These are phyloP conservation scores for Fusarium sp. DNA, from an alignment of 2,329 filamentous ascomycete genomes.

Conservation along the genomic window DNA sequence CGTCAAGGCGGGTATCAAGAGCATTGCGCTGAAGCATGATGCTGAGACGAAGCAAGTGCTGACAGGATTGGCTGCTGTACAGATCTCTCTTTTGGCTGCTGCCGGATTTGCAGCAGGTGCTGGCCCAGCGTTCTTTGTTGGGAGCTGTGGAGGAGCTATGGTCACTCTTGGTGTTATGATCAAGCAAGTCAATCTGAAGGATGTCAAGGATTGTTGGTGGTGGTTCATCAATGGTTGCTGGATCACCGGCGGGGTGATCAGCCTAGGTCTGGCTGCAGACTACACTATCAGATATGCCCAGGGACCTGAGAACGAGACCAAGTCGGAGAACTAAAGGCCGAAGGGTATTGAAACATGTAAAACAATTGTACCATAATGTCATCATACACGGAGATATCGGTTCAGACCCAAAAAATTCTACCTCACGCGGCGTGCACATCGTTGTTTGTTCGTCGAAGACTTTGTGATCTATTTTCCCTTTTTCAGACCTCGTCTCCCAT, in stretches of 20 bases:
- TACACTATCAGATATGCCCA: conserved; percentile 66
- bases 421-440: conserved; percentile 35
- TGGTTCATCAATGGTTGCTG: conserved; percentile 80
- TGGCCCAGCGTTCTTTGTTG: conserved; percentile 75
- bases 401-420: conserved; percentile 1
- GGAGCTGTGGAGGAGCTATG: conserved; percentile 73
- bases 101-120: conserved; percentile 76
- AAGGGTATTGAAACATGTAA: conserved; percentile 23
- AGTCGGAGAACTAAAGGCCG: conserved; percentile 1
- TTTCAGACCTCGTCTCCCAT: conserved; percentile 56
- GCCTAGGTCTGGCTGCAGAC: conserved; percentile 68
- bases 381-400: conserved; percentile 25
- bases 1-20: conserved; percentile 87
- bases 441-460: conserved; percentile 44
- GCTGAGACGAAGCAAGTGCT: conserved; percentile 81
- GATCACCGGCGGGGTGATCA: conserved; percentile 74
- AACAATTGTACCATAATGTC: conserved; percentile 37
- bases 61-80: conserved; percentile 74
- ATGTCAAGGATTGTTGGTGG: conserved; percentile 78
- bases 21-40: conserved; percentile 84
- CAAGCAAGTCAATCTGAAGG: conserved; percentile 72
- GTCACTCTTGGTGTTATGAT: conserved; percentile 75
- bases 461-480: conserved; percentile 53
- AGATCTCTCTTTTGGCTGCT: conserved; percentile 76
- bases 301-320: conserved; percentile 41